Base-by-base conservation (phyloP, 2,329 filamentous ascomycete genomes). In the Chrysosporium keratinophilum region DNA sequence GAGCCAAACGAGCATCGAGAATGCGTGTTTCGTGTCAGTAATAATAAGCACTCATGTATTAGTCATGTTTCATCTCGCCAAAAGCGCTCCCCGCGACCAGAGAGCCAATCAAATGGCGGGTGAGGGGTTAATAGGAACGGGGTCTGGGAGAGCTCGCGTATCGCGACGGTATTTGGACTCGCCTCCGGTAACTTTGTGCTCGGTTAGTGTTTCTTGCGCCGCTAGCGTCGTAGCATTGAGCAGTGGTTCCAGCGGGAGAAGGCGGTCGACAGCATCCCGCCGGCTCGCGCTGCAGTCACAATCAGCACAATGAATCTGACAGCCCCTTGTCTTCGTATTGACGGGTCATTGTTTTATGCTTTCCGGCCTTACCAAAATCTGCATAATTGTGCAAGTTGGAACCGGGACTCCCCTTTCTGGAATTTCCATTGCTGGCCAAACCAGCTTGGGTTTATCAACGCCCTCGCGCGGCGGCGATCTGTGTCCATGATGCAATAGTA, bases 11-110 rank as follows among this genome's bases (percentile, higher is more conserved):
- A 12, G n/a, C n/a, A 12, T 37, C 11, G 35, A 12, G 35, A 12
- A 37, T 12, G 35, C 11, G 2, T 14, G 28, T 46, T 34, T 34
- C 11, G 14, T 3, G n/a, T n/a, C n/a, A 2, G 12, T 31, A 34
- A 46, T 12, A 2, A 2, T 31, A 34, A 46, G 20, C 14, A 23
- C 23, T 1, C 20, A 2, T 17, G 35, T 41, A 50, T 50, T 50
- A 50, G 35, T 40, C 35, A 50, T 50, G 47, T 50, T 50, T 50
- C 47, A 50, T 50, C 47, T 20, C 11, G 3, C 5, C 35, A n/a
- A 31, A n/a, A 5, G 5, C 15, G 35, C 28, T 28, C 23, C 23
- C 23, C 23, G 23, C 23, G 23, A 28, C 23, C 23, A 7, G 23
- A 28, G 23, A 28, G 23, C 23, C 23, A 28, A 33, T 56, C 56